Conservation (phyloP, 108 stramenopile species). For the Nannochloropsis salina region DNA sequence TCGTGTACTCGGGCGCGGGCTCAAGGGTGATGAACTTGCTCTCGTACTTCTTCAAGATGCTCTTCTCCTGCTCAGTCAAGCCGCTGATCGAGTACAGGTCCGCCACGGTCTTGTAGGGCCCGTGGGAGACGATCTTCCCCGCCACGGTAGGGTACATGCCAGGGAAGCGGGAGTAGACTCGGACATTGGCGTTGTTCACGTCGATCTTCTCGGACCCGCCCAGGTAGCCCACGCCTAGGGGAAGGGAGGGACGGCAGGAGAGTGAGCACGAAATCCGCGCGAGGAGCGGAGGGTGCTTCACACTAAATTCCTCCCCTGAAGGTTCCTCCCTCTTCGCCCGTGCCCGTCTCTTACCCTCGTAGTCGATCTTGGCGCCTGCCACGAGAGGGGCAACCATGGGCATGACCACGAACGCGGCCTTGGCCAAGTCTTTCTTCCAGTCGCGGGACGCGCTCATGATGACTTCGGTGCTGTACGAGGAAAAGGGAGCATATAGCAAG, state of each 20-base stretch:
- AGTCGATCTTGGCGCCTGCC: not conserved
- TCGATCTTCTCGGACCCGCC: slow-evolving; percentile 74
- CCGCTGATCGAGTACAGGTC: slow-evolving; percentile 91
- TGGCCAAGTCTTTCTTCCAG: not conserved
- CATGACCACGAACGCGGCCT: not conserved
- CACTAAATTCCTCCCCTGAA: not conserved
- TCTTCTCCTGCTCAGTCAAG: slow-evolving; percentile 77
- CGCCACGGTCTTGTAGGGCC: slow-evolving; percentile 83
- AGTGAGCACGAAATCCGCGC: not conserved
- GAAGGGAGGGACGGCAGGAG: not conserved
- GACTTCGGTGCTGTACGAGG: not conserved
- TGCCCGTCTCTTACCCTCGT: not conserved
- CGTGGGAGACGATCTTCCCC: slow-evolving; percentile 89
- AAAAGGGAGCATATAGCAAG: no score
- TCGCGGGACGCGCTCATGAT: not conserved
- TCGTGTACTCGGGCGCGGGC: slow-evolving; percentile 57
- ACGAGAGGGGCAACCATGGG: not conserved
- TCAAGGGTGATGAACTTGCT: slow-evolving; percentile 69
- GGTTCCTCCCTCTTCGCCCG: not conserved
- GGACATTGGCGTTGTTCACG: slow-evolving; percentile 95
- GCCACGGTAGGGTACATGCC: slow-evolving; percentile 93
- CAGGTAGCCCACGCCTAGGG: slow-evolving; percentile 46
- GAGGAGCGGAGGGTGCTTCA: not conserved
- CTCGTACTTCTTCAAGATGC: slow-evolving; percentile 94
- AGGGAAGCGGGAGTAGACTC: slow-evolving; percentile 87